Conservation (phyloP, 2,329 filamentous ascomycete genomes). For the Diaporthe citrichinensis region DNA sequence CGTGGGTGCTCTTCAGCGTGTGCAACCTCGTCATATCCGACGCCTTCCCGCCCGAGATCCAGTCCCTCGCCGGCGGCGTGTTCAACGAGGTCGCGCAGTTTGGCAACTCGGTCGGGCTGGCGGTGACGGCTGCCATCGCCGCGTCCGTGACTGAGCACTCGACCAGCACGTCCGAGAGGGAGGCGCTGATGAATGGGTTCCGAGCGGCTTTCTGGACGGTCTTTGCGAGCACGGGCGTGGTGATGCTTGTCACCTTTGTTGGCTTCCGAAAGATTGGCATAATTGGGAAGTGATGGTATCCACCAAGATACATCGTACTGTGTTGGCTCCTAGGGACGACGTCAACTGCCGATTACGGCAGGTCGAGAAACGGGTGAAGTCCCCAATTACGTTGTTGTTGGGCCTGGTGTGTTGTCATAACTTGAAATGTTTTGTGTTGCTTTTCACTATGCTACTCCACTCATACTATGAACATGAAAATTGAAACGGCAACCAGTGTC, state of each 20-base stretch:
- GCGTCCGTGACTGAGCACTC: conserved; percentile 59
- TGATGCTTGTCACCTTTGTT: conserved; percentile 54
- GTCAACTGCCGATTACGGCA: background rate
- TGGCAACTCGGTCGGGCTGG: conserved; percentile 67
- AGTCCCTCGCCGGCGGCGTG: conserved; percentile 71
- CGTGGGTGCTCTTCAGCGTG: conserved; percentile 68
- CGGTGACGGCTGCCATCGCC: conserved; percentile 64
- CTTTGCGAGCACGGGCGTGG: conserved; percentile 60
- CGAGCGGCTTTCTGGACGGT: conserved; percentile 67
- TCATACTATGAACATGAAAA: background rate
- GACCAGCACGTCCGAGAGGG: conserved; percentile 42
- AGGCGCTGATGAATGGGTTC: conserved; percentile 65
- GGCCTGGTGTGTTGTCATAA: background rate
- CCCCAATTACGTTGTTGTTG: rapidly evolving
- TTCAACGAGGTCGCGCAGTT: conserved; percentile 73
- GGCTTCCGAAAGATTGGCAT: conserved; percentile 55
- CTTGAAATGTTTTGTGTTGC: background rate
- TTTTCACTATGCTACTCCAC: background rate
- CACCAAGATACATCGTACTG: rapidly evolving
- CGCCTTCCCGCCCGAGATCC: conserved; percentile 66
- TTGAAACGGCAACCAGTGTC: background rate
- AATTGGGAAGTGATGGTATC: background rate
- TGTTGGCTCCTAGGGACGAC: background rate
- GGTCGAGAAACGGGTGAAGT: background rate
- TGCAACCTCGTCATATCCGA: conserved; percentile 68